These are phyloP conservation scores for Micractinium sp. DNA, from an alignment of 139 green algal species.

Conservation along the genomic window DNA sequence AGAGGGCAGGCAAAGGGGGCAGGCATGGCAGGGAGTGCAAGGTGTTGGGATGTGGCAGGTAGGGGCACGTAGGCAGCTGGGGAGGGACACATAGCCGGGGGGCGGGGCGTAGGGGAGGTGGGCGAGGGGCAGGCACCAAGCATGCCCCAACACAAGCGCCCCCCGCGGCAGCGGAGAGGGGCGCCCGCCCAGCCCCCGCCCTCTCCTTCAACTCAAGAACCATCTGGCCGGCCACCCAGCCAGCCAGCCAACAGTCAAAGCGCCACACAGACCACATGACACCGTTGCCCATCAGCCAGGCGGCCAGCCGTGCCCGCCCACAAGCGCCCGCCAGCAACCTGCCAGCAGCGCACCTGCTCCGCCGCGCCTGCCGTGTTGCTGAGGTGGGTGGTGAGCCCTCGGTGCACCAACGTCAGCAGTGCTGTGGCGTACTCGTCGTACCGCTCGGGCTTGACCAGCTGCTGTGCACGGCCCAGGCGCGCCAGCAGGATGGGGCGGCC, in stretches of 20 bases:
- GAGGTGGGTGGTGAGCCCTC: neutral
- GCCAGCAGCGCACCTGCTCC: slow-evolving; percentile 3
- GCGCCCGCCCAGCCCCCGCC: too few species aligned
- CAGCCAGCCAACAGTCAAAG: neutral
- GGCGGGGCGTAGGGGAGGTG: too few species aligned
- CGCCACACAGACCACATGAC: neutral
- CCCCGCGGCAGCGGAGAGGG: too few species aligned
- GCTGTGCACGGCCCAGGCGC: slow-evolving; percentile 42
- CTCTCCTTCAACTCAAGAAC: neutral
- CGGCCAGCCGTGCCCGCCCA: neutral
- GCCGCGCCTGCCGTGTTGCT: slow-evolving; percentile 1
- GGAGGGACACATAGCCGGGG: neutral
- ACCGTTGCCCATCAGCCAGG: neutral
- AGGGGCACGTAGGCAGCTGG: too few species aligned
- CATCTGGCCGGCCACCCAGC: neutral
- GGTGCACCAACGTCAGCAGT: slow-evolving; percentile 45
- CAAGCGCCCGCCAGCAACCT: neutral
- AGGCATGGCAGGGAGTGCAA: neutral
- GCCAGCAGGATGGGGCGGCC: slow-evolving; percentile 53
- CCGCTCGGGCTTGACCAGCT: slow-evolving; percentile 38
- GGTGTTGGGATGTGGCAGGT: too few species aligned
- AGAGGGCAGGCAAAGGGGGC: neutral
- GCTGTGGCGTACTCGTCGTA: slow-evolving; percentile 29
- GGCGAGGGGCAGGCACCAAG: neutral
- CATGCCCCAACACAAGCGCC: too few species aligned